Base-by-base conservation (phyloP, 2,329 filamentous ascomycete genomes). In the Claviceps monticola region DNA sequence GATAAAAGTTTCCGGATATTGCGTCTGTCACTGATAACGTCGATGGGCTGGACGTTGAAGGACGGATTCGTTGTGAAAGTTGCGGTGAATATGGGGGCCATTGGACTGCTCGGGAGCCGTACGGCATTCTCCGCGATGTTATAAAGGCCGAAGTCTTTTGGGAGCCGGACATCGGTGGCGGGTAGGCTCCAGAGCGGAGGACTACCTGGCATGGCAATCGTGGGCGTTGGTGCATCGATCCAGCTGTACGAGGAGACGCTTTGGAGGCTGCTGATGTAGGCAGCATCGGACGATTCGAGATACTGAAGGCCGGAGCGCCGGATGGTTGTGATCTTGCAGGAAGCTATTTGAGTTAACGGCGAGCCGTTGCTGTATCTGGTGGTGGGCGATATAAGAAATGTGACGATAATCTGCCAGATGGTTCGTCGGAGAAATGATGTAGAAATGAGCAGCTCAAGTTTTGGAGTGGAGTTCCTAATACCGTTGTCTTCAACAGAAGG, bases 211-310 rank as follows among this genome's bases (percentile, higher is more conserved):
- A 75, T 63, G 23, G 65, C 64, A 53, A 76, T 75, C 19, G 68
- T 72, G 5, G 71, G 68, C 6, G 53, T 59, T 0, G 61, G 51
- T 26, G 61, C 61, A 49, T 71, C 66, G 49, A 74, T 63, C 73
- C 72, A 76, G 57, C 71, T 76, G 59, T 77, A 77, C 2, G 74
- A 77, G 2, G 73, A 63, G 9, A 75, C 53, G 44, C 68, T 61
- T 49, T 66, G 60, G 8, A 69, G 64, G 29, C 68, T 56, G 2
- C 62, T 66, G 53, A 74, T 72, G 6, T 11, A 7, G 19, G 60
- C 45, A 26, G 49, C 14, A 4, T 7, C 36, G 2, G 29, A 19
- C 14, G 41, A 9, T 16, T 39, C 17, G n/a, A 41, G 26, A 29
- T 26, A 2, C 36, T 34, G 17, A 3, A 51, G 44, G 34, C 34